Evolutionary conservation across 2,329 filamentous ascomycete genomes (phyloP).

Genomic region (Cladosporium halotolerans): DNA sequence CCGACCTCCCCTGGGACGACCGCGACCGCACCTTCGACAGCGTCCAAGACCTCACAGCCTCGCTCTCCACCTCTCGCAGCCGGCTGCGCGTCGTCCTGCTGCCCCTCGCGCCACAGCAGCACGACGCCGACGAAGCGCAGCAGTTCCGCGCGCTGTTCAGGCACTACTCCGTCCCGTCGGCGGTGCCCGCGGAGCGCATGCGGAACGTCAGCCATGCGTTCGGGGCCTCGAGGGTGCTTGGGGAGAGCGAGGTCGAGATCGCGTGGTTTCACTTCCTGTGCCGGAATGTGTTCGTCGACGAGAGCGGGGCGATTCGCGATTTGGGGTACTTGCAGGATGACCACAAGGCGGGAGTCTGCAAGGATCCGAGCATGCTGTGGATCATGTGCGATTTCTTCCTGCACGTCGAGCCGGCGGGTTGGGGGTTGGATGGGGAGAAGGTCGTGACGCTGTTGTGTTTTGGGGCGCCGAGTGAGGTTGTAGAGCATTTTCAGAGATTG

Average conservation of each 20-base stretch:
- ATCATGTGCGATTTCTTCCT: slow-evolving; percentile 8
- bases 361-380: slow-evolving; percentile 2
- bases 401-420: neutral
- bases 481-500: neutral
- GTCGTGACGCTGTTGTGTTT: slow-evolving; percentile 3
- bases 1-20: neutral
- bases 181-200: neutral
- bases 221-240: neutral
- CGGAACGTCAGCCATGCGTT: slow-evolving; percentile 1
- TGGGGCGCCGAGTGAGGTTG: neutral
- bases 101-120: neutral
- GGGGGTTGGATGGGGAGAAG: neutral
- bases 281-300: neutral
- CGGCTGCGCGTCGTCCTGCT: neutral
- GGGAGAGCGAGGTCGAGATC: neutral
- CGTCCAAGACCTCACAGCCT: neutral
- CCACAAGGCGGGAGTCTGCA: neutral
- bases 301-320: neutral
- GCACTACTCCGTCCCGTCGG: slow-evolving; percentile 4
- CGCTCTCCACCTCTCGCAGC: neutral
- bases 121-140: neutral
- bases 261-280: slow-evolving; percentile 8
- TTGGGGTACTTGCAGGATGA: neutral
- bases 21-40: neutral
- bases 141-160: neutral